phyloP scores from a whole-genome alignment of 257 asterid species.

The Sherardia arvensis region DNA sequence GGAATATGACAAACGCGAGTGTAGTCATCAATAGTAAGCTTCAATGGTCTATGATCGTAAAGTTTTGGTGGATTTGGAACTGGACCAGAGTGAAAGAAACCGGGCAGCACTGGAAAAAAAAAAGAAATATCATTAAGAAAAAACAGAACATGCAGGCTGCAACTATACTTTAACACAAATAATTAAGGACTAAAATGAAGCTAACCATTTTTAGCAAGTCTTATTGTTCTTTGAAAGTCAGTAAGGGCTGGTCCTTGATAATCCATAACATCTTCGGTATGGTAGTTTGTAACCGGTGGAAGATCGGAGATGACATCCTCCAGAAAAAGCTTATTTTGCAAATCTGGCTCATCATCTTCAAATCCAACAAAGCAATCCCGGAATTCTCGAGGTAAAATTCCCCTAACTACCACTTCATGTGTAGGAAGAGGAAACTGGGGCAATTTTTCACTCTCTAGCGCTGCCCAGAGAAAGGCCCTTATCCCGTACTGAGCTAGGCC shows the following conservation, averaged over 20 bases:
- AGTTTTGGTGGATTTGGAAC: conserved; percentile 17
- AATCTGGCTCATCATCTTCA: conserved; percentile 28
- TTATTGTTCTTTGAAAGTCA: conserved; percentile 54
- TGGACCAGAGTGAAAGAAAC: conserved; percentile 18
- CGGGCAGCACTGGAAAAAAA: conserved; percentile 49
- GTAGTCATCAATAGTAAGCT: conserved; percentile 51
- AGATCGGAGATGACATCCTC: conserved; percentile 77
- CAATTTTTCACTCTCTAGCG: conserved; percentile 53
- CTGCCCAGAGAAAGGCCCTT: conserved; percentile 83
- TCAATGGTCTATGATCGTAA: conserved; percentile 66
- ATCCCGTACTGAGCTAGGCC: conserved; percentile 80
- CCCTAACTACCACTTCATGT: conserved; percentile 48
- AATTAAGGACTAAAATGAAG: neutral
- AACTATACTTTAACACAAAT: no score
- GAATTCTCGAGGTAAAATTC: conserved; percentile 49
- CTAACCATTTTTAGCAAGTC: conserved; percentile 55
- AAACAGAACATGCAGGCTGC: no score
- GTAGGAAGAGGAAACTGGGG: conserved; percentile 87
- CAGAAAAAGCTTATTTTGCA: conserved; percentile 45
- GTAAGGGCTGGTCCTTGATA: conserved; percentile 35
- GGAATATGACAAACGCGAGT: conserved; percentile 64
- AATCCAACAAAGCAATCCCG: conserved; percentile 53
- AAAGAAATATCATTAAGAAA: no score
- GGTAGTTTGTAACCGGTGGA: conserved; percentile 54
- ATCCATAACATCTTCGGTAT: conserved; percentile 48